Evolutionary conservation across 2,329 filamentous ascomycete species (phyloP), one percentile per base, ranked within the genome.

Genomic region (Davidsoniella neocaledoniae): DNA sequence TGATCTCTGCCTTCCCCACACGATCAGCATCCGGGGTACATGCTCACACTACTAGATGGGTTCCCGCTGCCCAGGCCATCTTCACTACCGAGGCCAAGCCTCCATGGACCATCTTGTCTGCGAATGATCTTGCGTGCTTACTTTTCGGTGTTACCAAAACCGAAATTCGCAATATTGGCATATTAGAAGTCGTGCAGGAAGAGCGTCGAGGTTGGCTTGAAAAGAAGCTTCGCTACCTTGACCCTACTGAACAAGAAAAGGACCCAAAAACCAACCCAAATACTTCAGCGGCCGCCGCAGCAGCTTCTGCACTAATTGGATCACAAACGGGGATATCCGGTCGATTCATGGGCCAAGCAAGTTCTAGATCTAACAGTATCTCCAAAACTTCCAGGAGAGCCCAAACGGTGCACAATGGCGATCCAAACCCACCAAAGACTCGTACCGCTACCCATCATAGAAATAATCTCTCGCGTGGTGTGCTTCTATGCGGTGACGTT

Each of bases 401-500:
- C 25, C 80, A 84, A 59, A 80, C 77, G 1, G 70, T 77, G 1
- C 73, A 77, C 57, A 73, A 69, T 51, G 73, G 73, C 36, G 72
- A 77, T 54, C 64, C 69, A 5, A 72, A 65, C 42, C 69, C 71
- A 4, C 67, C 72, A 40, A 77, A 79, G 61, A 68, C 78, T 48
- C 62, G 71, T 12, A 64, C 68, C 9, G 62, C 68, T 26, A 63
- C 69, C 57, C 73, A 87, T 57, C 83, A 88, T 58, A 72, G 77
- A 48, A 77, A 74, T 56, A 82, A 76, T 58, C 87, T 85, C 56
- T 93, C 86, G 21, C 75, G 87, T 57, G 90, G 90, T 2, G 91
- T 98, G 23, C 65, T 98, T 48, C 73, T 98, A 1, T 98, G 91
- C 57, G 91, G 91, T 41, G 91, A 98, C 62, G 90, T 98, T n/a